phyloP scores from a whole-genome alignment of 208 protist species.

The Acanthamoeba divionensis region DNA sequence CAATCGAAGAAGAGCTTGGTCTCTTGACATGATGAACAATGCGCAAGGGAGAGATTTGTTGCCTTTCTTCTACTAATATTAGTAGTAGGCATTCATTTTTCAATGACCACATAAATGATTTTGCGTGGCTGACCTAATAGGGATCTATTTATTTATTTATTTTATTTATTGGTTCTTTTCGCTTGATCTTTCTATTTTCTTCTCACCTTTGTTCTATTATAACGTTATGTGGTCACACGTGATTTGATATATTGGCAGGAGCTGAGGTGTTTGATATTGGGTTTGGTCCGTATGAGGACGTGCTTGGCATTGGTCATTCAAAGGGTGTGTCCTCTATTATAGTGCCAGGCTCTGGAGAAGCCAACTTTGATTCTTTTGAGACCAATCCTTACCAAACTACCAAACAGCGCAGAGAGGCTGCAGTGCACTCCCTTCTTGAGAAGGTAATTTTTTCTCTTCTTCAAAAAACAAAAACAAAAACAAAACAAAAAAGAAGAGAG shows the following conservation, averaged over 20 bases:
- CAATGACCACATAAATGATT: no score
- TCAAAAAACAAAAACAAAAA: not conserved
- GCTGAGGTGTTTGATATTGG: conserved; percentile 45
- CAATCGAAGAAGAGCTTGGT: not conserved
- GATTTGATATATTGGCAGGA: not conserved
- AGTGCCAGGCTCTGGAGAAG: conserved; percentile 82
- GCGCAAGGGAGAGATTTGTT: not conserved
- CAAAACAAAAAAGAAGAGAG: not conserved
- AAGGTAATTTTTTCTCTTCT: conserved; percentile 69
- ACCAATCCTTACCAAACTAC: conserved; percentile 84
- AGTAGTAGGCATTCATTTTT: no score
- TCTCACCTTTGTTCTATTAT: no score
- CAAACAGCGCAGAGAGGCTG: conserved; percentile 77
- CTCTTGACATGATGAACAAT: not conserved
- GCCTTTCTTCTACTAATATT: no score
- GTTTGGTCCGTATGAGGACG: conserved; percentile 89
- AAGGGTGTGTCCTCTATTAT: conserved; percentile 76
- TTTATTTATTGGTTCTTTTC: no score
- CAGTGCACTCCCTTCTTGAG: conserved; percentile 81
- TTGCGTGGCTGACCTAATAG: no score
- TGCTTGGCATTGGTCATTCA: conserved; percentile 82
- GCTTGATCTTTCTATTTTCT: no score
- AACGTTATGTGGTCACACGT: not conserved
- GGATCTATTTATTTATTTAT: no score
- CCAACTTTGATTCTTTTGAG: conserved; percentile 88